Percentiles rank a stretch among this genome's conserved stretches.
Conservation (phyloP, 176 grass and related monocot species). For the Rhipidocladum racemiflorum region DNA sequence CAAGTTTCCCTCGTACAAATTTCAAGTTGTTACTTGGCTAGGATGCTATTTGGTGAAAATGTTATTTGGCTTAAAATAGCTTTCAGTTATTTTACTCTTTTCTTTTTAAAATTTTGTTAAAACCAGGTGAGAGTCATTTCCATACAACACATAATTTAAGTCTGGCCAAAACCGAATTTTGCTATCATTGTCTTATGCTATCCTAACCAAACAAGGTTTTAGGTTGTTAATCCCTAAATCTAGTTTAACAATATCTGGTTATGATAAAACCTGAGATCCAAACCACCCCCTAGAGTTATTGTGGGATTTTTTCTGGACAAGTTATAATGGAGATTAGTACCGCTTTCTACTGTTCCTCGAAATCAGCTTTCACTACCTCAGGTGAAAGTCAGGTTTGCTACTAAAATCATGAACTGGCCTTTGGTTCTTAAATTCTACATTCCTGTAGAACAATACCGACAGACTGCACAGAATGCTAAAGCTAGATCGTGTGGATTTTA, state of each 20-base stretch:
- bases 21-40: neutral
- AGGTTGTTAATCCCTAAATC: neutral
- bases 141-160: neutral
- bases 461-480: too few species aligned
- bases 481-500: neutral
- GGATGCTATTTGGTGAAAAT: neutral
- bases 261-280: neutral
- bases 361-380: neutral
- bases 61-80: neutral
- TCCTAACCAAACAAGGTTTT: neutral
- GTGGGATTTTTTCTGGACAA: neutral
- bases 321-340: neutral
- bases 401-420: too few species aligned
- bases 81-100: neutral
- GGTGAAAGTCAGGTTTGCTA: neutral
- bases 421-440: neutral
- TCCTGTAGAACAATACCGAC: neutral
- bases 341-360: neutral
- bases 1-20: neutral
- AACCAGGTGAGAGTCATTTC: neutral
- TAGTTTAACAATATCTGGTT: neutral
- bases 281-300: neutral
- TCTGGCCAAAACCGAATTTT: too few species aligned
- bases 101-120: neutral
- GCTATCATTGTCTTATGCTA: too few species aligned